A percentile compares a stretch with the other conserved stretches of the same genome.
Conservation (phyloP, 1,139 yeast species). For the Taiozyma onychis region DNA sequence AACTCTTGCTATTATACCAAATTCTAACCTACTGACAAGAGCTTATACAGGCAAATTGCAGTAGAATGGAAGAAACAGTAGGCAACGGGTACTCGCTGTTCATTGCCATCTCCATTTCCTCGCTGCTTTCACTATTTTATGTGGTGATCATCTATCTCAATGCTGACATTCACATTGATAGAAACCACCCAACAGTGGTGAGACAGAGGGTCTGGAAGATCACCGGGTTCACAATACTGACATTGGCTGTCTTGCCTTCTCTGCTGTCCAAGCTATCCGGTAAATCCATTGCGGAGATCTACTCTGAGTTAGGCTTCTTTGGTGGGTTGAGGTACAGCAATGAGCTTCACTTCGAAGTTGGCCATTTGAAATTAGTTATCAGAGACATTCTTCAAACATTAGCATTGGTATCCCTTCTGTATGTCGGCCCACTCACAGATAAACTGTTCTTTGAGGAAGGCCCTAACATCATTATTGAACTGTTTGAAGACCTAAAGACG, state of each 20-base stretch:
- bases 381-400: slow-evolving; percentile 27
- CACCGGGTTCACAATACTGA: slow-evolving; percentile 20
- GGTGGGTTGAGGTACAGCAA: slow-evolving; percentile 22
- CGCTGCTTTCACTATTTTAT: slow-evolving; percentile 16
- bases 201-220: slow-evolving; percentile 30
- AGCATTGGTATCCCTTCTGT: slow-evolving; percentile 38
- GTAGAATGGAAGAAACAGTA: background rate
- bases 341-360: slow-evolving; percentile 1
- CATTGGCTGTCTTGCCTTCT: slow-evolving; percentile 27
- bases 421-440: slow-evolving; percentile 55
- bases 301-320: slow-evolving; percentile 25
- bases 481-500: slow-evolving; percentile 26
- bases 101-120: slow-evolving; percentile 8
- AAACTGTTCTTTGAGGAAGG: slow-evolving; percentile 26
- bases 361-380: slow-evolving; percentile 16
- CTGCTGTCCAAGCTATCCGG: slow-evolving; percentile 12
- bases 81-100: slow-evolving; percentile 2
- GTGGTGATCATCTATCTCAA: slow-evolving; percentile 14
- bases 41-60: background rate
- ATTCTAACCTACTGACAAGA: background rate
- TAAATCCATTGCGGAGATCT: slow-evolving; percentile 6
- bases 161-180: slow-evolving; percentile 10
- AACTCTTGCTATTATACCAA: background rate
- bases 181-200: slow-evolving; percentile 44
- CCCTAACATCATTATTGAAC: slow-evolving; percentile 20